Evolutionary conservation across 1,284 basidiomycete genomes (phyloP), one percentile per base, ranked within the genome.

Genomic region (Trametes hirsuta): DNA sequence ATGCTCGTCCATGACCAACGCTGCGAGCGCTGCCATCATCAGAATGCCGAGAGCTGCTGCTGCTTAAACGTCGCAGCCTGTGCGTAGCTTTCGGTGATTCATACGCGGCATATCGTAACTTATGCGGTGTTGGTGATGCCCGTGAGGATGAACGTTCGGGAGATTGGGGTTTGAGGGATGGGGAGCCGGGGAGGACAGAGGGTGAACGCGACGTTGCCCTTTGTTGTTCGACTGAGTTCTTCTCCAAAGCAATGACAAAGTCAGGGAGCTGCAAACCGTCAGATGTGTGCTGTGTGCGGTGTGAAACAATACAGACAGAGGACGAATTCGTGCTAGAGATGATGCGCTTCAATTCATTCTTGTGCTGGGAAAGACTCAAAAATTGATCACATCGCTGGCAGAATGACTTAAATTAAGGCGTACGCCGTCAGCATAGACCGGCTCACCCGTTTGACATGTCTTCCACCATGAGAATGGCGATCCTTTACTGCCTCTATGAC

Each of bases 61-160:
- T 62, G 48, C 68, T 69, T 21, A 69, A 65, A 37, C 72, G 66
- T 39, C 81, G 76, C 10, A 85, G 72, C 37, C 82, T 81, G 30
- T 77, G 75, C 4, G 77, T 73, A 21, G 78, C 74, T 51, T 77
- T 78, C 10, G 90, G 88, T 1, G 83, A 68, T 39, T 85, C 88
- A 69, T 92, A 92, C 22, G 90, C 86, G 11, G 81, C 77, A 67
- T 92, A 92, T 66, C 87, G 82, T 48, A 92, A 74, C 68, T 84
- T 84, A 65, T 75, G 79, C 5, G 74, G 63, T 10, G 76, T 68
- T 21, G 73, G 66, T 3, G 68, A 71, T 36, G 70, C 60, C 45
- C 71, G 70, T 22, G 73, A 69, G 46, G 77, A 74, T 22, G 72
- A 70, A 12, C 70, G 68, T 42, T 75, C 73, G 6, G 75, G 71